phyloP scores from a whole-genome alignment of 345 rosid genomes.

The Gossypium turneri region DNA sequence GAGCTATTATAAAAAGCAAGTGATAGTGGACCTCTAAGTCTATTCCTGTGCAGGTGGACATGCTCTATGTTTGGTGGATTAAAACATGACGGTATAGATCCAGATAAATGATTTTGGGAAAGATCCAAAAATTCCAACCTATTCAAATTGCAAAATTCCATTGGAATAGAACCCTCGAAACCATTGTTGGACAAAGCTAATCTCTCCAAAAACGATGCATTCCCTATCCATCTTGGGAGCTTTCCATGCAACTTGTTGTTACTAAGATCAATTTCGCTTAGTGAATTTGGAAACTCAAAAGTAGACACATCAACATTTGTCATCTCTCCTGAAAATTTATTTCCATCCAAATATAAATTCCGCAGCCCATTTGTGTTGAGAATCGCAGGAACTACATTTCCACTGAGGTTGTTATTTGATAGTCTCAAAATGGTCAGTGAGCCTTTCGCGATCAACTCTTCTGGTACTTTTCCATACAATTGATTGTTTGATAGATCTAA shows the following conservation, averaged over 20 bases:
- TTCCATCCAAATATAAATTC: conserved; percentile 10
- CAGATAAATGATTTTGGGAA: conserved; percentile 13
- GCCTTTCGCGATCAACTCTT: not conserved
- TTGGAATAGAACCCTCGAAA: conserved; percentile 15
- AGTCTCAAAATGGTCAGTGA: not conserved
- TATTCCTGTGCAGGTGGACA: not conserved
- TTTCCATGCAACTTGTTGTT: conserved; percentile 16
- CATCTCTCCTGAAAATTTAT: not conserved
- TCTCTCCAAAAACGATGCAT: fast-evolving
- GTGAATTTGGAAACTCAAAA: too few species aligned
- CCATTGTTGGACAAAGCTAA: conserved; percentile 4
- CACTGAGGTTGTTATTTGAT: conserved; percentile 24
- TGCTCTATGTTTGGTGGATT: not conserved
- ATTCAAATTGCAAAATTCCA: not conserved
- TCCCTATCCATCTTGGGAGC: conserved; percentile 22
- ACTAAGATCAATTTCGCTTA: conserved; percentile 21
- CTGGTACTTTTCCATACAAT: not conserved
- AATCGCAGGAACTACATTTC: not conserved
- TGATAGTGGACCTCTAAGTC: not conserved
- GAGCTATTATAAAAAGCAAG: not conserved
- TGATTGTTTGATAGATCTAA: conserved; percentile 27
- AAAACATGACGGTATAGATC: not conserved
- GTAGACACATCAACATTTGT: too few species aligned
- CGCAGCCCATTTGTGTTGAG: not conserved
- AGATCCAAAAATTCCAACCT: not conserved